phyloP scores from a whole-genome alignment of 2,329 filamentous ascomycete species.

The Nectriaceae sp. region DNA sequence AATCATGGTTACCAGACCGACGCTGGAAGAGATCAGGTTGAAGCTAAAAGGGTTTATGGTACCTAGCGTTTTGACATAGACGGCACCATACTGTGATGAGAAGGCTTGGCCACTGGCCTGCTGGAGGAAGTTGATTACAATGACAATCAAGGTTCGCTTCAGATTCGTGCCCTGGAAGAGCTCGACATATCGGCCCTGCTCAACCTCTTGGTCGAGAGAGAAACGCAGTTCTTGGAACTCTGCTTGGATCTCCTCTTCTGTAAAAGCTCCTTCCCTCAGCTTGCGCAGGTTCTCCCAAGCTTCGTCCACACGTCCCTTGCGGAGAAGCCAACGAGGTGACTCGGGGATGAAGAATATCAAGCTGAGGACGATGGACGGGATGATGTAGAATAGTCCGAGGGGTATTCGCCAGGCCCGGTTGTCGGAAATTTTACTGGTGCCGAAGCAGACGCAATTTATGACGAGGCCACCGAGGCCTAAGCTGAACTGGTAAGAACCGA shows the following conservation, averaged over 20 bases:
- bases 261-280: slow-evolving; percentile 12
- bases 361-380: slow-evolving; percentile 14
- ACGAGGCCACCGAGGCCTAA: slow-evolving; percentile 28
- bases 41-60: slow-evolving; percentile 30
- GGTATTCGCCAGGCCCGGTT: slow-evolving; percentile 25
- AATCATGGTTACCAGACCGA: slow-evolving; percentile 4
- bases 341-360: slow-evolving; percentile 26
- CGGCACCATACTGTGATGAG: slow-evolving; percentile 28
- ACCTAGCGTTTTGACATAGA: slow-evolving; percentile 28
- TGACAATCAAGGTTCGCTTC: slow-evolving; percentile 25
- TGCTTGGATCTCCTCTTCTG: slow-evolving; percentile 17
- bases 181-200: slow-evolving; percentile 12
- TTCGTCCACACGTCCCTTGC: slow-evolving; percentile 19
- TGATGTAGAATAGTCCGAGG: slow-evolving; percentile 23
- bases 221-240: slow-evolving; percentile 15
- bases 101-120: slow-evolving; percentile 31
- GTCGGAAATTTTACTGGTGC: slow-evolving; percentile 18
- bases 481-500: slow-evolving; percentile 37
- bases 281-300: slow-evolving; percentile 10
- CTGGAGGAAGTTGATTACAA: slow-evolving; percentile 30
- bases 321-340: slow-evolving; percentile 27
- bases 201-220: slow-evolving; percentile 17
- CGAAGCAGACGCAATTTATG: slow-evolving; percentile 25
- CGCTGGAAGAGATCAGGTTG: slow-evolving; percentile 11
- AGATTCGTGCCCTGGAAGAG: slow-evolving; percentile 13